Percentiles rank a stretch among this genome's conserved stretches.
phyloP scores from a whole-genome alignment of 2,329 filamentous ascomycete species.

The Penicillium oxalicum region DNA sequence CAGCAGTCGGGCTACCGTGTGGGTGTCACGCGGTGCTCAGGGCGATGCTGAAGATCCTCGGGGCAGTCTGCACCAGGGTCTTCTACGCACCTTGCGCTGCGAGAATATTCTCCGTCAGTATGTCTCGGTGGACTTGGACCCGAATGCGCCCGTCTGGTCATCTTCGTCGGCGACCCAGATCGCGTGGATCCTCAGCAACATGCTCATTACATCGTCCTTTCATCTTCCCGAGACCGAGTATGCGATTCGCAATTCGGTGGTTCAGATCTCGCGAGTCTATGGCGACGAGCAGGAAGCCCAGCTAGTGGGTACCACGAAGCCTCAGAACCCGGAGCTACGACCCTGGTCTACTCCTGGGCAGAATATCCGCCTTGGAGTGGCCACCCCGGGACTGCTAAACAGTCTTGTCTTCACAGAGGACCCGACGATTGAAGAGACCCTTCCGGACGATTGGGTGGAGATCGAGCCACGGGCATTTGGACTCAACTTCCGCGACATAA shows the following conservation, averaged over 20 bases:
- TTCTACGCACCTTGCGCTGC: background rate
- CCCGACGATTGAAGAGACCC: background rate
- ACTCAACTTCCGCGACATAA: conserved; percentile 29
- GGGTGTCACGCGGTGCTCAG: background rate
- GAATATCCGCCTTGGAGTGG: background rate
- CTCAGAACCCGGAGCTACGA: no score
- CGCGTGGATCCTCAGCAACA: background rate
- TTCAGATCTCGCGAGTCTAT: background rate
- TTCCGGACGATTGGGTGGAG: background rate
- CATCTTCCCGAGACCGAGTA: background rate
- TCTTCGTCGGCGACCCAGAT: background rate
- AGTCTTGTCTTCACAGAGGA: background rate
- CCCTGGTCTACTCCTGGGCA: background rate
- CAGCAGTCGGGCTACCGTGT: no score
- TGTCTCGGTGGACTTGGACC: background rate
- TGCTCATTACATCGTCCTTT: background rate
- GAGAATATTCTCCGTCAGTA: background rate
- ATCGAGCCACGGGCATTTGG: conserved; percentile 1
- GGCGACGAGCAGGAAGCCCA: background rate
- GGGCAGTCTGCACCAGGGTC: background rate
- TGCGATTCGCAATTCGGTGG: background rate
- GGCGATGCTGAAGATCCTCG: background rate
- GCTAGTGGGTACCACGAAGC: background rate
- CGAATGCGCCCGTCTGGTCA: background rate
- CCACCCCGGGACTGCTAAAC: background rate